Evolutionary conservation across 495 filamentous ascomycete species (phyloP), one percentile per base, ranked within the genome.

Genomic region (Rhizodiscina lignyota): DNA sequence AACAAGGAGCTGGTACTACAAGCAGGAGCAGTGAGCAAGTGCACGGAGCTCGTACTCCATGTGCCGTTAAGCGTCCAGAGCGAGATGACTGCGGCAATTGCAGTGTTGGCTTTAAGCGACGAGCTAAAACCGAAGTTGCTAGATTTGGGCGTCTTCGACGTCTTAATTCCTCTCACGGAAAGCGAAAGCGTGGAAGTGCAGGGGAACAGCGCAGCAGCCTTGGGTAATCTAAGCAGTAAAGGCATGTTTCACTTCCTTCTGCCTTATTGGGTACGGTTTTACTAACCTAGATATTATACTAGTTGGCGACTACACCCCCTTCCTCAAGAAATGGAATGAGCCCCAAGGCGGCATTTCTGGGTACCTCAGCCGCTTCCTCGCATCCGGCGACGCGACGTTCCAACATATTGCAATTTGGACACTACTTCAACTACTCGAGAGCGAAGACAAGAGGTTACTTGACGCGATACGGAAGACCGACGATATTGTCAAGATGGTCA

Each of bases 341-440:
- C 89, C 89, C 2, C 77, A 84, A 39, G 87, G 84, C 36, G 89
- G 89, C 19, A 92, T 97, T 41, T 84, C 93, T 52, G 87, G 89
- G 33, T 97, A 97, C 50, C 66, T 97, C 15, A 77, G 72, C 40
- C 73, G 89, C 32, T 97, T 97, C 62, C 70, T 97, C 4, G 82
- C 76, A 16, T 93, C 83, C 49, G 85, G 83, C 27, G 89, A 97
- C 52, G 77, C 91, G 10, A 97, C 89, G 1, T 97, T 97, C 64
- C 89, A 97, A 53, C 89, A 97, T 54, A 97, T 97, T 47, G 87
- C 89, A 23, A 94, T 94, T 44, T 97, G 89, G 89, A 97, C 89
- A 0, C 62, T 97, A 30, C 72, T 96, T 6, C 89, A 97, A 50
- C 70, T 97, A 2, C 70, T 96, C 13, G 89, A 97, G 55, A 93